Evolutionary conservation across 768 basidiomycete species (phyloP), one percentile per base, ranked within the genome.

Genomic region (Phlegmacium glaucopus): DNA sequence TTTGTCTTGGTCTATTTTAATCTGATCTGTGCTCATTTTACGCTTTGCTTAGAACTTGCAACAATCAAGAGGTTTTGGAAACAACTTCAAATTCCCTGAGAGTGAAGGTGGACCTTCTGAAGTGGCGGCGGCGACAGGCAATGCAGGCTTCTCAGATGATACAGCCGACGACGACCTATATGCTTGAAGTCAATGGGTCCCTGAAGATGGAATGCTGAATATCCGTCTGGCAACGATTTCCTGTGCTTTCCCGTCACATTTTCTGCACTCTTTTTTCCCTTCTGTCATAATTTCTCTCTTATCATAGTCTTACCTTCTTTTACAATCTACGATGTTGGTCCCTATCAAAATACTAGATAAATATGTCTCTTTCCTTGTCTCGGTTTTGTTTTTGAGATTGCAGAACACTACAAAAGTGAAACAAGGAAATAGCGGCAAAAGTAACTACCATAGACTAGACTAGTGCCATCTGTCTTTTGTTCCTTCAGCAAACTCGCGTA

Each of bases 11-110:
- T 39, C 49, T 16, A 6, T 15, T 42, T 9, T 17, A 42, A 13
- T 47, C 26, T 46, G 16, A 39, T 17, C 35, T 39, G 48, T 55
- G 50, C 42, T 47, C 22, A 29, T 53, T 11, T 45, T 43, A 35
- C 49, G 37, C 52, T n/a, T 26, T 34, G 30, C 36, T 39, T 56
- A 90, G 86, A 92, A 91, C 67, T 71, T 93, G 51, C 90, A 91
- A 70, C 92, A 93, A 67, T 90, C 89, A 51, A 85, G 92, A 62
- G 87, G 86, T 38, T 94, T 96, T 62, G 94, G 95, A 40, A 87
- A 86, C 71, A 87, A 83, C 67, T 99, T 99, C 85, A 94, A 91
- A 77, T 99, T 99, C 93, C 96, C 96, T 26, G 94, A 94, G 58
- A 78, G 81, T 43, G 71, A 61, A 12, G 67, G 67, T 22, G 55